Base-by-base conservation (phyloP, 2,329 filamentous ascomycete genomes). In the Colletotrichum limetticola region DNA sequence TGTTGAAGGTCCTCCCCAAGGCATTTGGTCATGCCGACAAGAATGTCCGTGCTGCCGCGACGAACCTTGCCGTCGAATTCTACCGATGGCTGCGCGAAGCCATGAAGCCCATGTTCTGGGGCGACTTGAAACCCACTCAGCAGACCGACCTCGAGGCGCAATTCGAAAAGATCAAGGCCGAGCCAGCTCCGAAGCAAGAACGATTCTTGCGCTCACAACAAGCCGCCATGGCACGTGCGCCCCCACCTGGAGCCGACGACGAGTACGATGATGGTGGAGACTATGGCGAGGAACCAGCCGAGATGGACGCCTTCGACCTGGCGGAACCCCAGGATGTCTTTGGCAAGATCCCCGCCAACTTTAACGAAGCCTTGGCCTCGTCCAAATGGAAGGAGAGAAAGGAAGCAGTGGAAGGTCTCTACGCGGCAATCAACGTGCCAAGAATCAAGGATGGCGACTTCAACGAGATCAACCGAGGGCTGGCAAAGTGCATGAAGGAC, bases 361-460 rank as follows among this genome's bases (percentile, higher is more conserved):
- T 98, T 76, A 89, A 91, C 76, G 97, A 99, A 26, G 91, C 93
- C 72, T 85, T 99, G 35, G 92, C 90, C 0, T 98, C 96, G 11
- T 92, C 95, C 0, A 99, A 99, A 81, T 99, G 97, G 97, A 99
- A 99, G 81, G 97, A 99, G 77, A 90, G 97, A 74, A 99, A 99
- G 83, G 97, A 99, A 77, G 94, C 94, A 0, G 87, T 98, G 3
- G 97, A 99, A 74, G 94, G 91, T 11, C 87, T 98, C 0, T 93
- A 92, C 77, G 89, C 90, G 16, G 88, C 91, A 3, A 83, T 97
- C 68, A 97, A 97, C 77, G 92, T 97, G 53, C 95, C 96, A 16
- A 90, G 93, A 74, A 98, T 99, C 82, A 97, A 98, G 82, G 96
- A 98, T 77, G 94, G 91, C 7, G 93, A 94, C 67, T 98, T 95